These are phyloP conservation scores for Penicillium griseofulvum DNA, from an alignment of 2,329 filamentous ascomycete species.

Conservation along the genomic window DNA sequence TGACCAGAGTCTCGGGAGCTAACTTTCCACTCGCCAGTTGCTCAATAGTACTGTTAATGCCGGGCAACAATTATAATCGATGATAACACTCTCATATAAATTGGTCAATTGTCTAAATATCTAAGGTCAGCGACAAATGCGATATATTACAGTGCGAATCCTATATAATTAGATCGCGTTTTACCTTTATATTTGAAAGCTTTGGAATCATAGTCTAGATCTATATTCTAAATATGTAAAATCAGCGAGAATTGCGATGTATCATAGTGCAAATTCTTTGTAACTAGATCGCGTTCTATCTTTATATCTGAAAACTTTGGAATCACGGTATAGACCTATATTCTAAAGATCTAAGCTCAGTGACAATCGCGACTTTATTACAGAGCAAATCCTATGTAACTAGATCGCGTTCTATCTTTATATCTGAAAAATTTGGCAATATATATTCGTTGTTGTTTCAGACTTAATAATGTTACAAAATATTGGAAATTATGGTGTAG, in stretches of 20 bases:
- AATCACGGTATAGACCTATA: no score
- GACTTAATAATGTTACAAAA: no score
- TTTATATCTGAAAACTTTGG: no score
- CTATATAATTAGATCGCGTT: neutral
- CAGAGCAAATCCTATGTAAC: neutral
- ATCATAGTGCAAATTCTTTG: no score
- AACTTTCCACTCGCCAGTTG: neutral
- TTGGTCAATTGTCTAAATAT: no score
- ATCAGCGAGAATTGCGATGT: no score
- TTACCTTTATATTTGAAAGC: neutral
- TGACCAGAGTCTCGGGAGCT: slow-evolving; percentile 17
- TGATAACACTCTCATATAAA: no score
- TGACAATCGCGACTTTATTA: neutral
- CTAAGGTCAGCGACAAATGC: neutral
- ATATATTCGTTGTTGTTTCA: neutral
- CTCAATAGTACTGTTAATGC: neutral
- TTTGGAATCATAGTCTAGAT: no score
- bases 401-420: neutral
- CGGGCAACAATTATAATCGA: neutral
- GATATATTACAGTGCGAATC: neutral
- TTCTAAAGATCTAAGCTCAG: neutral
- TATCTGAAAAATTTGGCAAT: neutral
- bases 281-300: no score
- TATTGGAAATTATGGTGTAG: no score
- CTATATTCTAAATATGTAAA: no score